Conservation (phyloP, 805 yeast genomes). For the Metschnikowia arizonensis region DNA sequence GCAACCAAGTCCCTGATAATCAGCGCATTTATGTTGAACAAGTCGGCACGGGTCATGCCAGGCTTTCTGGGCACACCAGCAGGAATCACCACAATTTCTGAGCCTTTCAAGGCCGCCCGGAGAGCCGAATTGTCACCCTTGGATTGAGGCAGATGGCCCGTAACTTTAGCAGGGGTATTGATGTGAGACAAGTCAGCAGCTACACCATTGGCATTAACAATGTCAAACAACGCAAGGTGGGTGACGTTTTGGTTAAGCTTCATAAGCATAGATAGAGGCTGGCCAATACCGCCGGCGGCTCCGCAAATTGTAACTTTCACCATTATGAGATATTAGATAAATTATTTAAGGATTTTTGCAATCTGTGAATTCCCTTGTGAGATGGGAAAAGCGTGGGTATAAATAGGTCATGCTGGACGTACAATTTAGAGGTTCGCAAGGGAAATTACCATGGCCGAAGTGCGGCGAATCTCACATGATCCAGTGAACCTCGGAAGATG, state of each 20-base stretch:
- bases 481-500: conserved; percentile 3
- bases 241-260: conserved; percentile 38
- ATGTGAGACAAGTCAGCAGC: conserved; percentile 46
- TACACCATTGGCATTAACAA: conserved; percentile 44
- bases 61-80: conserved; percentile 49
- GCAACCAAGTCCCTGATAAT: conserved; percentile 42
- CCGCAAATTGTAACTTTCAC: conserved; percentile 48
- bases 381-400: not conserved
- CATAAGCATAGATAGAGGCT: conserved; percentile 42
- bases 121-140: conserved; percentile 38
- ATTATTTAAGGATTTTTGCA: not conserved
- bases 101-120: conserved; percentile 32
- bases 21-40: conserved; percentile 44
- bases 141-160: conserved; percentile 38
- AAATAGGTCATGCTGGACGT: not conserved
- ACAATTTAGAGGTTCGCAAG: not conserved
- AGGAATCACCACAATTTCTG: conserved; percentile 42
- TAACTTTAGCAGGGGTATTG: conserved; percentile 36
- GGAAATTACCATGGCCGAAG: not conserved
- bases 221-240: conserved; percentile 40
- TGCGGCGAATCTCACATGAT: conserved; percentile 6
- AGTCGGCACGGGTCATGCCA: conserved; percentile 47
- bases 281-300: conserved; percentile 49
- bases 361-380: not conserved
- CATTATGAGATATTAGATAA: conserved; percentile 16